Base-by-base conservation (phyloP, 2,329 filamentous ascomycete species). In the Beauveria medogensis region DNA sequence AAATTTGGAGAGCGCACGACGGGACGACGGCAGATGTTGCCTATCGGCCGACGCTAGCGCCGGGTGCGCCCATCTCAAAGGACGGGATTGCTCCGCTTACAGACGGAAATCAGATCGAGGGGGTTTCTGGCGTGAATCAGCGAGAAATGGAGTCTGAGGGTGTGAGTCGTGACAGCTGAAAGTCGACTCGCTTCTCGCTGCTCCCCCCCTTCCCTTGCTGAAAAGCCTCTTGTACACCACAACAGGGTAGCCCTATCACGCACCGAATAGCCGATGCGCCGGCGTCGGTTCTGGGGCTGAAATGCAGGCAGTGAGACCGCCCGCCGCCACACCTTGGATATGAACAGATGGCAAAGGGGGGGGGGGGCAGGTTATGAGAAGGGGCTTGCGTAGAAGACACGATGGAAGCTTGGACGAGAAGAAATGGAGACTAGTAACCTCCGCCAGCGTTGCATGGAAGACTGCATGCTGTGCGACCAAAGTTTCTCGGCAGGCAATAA, bases 221-320 rank as follows among this genome's bases (percentile, higher is more conserved):
- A 12, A 34, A 34, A 34, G 30, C 30, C 10, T 34, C 30, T 3
- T 14, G 9, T 10, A 37, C 26, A 30, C 26, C 26, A 43, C 7
- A 5, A 55, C 40, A 48, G 28, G 47, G 24, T 40, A 59, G 48
- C 56, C 56, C 56, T 59, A 59, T 44, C 56, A 30, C 55, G 43
- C 55, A 28, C 22, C 54, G 24, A 34, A 37, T 34, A n/a, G 55
- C 30, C 24, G 37, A 58, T 59, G 48, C 47, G 56, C 55, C 48
- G 56, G 56, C 48, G 56, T 59, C 56, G 56, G 56, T 59, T 48
- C 48, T 59, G 56, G 48, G 56, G 56, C 56, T 59, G 56, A 59
- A 18, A 18, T 28, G 46, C 56, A 53, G n/a, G 37, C n/a, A 50
- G 56, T 43, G 34, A 59, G 55, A 59, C 55, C 1, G 26, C 26